Base-by-base conservation (phyloP, 2,329 filamentous ascomycete species). In the Aspergillus nomiae region DNA sequence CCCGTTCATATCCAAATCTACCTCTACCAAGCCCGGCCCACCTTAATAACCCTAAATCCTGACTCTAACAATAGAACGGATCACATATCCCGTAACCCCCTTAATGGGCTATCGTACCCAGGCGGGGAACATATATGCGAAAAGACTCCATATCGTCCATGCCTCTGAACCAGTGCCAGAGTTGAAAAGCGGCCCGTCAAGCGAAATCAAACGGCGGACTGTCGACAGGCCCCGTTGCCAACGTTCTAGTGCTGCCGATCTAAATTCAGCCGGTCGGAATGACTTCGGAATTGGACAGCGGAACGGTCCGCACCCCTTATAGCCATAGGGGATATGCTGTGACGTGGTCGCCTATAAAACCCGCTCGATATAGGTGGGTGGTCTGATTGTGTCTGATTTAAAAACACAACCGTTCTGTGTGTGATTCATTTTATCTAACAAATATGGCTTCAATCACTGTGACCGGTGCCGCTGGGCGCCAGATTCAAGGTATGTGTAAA, bases 361-460 rank as follows among this genome's bases (percentile, higher is more conserved):
- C 46, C 46, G 19, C 46, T 4, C 7, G 19, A 50, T 30, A 50
- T 28, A 19, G 12, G 24, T 11, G 46, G 43, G 19, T 48, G 45
- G 21, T 28, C 45, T 46, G 38, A 48, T 48, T 10, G 48, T 51
- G 21, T 19, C 14, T 2, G 14, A 30, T 14, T 51, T n/a, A 32
- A 32, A 32, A 32, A 32, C n/a, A 32, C 28, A 32, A 51, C 21
- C 4, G 4, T 12, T 12, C 11, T 50, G 26, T 30, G 26, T 28
- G 46, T 19, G 11, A 28, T 50, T 30, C 12, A 50, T 28, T 19
- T 30, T 28, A 28, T 7, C 48, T 4, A 30, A 30, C n/a, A 36
- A 55, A 16, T 9, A 55, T 55, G 51, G 51, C 51, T 55, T 36
- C 32, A 26, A 55, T 55, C 21, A 55, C 32, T 24, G 51, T 55